Percentiles rank a stretch among this genome's conserved stretches.
Conservation (phyloP, 345 rosid genomes). For the Pugionium cornutum region DNA sequence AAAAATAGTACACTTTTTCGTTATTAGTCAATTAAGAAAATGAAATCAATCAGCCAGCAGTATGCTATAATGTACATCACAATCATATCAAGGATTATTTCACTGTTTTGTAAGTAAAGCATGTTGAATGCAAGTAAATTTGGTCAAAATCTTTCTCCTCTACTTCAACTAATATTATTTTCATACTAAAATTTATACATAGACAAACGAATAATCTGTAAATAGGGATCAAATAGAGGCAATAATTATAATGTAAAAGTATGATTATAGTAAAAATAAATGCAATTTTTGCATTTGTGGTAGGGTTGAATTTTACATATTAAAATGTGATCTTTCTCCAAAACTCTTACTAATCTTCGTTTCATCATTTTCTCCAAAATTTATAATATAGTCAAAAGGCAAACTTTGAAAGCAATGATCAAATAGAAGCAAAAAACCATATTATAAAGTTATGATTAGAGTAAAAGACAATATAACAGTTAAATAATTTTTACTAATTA, state of each 20-base stretch:
- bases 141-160: slow-evolving; percentile 3
- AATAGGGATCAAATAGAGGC: no score
- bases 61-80: slow-evolving; percentile 1
- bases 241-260: no score
- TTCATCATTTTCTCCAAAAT: not conserved
- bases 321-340: not conserved
- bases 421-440: not conserved
- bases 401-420: not conserved
- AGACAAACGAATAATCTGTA: no score
- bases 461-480: not conserved
- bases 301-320: no score
- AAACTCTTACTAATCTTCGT: not conserved
- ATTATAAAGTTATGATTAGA: not conserved
- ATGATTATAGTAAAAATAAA: no score
- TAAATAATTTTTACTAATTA: not conserved
- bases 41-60: slow-evolving; percentile 11
- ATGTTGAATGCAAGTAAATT: not conserved
- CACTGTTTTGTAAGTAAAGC: slow-evolving; percentile 1
- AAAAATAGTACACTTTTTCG: not conserved
- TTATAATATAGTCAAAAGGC: not conserved
- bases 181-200: no score
- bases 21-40: slow-evolving; percentile 12
- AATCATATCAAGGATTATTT: slow-evolving; percentile 20
- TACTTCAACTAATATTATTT: no score
- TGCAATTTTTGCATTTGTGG: no score